A percentile compares a stretch with the other conserved stretches of the same genome.
Conservation (phyloP, 306 rosid genomes). For the Vachellia pachyceras region DNA sequence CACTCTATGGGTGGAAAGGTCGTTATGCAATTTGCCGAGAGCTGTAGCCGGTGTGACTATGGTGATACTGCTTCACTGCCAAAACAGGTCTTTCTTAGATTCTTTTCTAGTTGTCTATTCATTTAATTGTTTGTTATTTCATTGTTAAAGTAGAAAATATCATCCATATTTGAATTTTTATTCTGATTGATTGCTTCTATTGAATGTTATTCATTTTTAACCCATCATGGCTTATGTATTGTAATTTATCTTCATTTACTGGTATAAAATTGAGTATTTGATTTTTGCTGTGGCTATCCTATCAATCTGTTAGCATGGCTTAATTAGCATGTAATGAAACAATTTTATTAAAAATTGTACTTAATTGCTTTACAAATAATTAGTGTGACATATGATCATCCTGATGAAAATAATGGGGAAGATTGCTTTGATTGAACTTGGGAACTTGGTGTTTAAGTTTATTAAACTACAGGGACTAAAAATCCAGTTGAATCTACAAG, state of each 20-base stretch:
- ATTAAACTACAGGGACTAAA: background rate
- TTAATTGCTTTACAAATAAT: background rate
- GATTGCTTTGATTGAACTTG: background rate
- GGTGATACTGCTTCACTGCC: constrained; percentile 68
- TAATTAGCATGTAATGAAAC: background rate
- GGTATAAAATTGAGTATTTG: background rate
- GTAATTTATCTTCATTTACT: background rate
- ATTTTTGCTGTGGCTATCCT: background rate
- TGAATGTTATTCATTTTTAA: background rate
- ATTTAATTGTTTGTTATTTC: background rate
- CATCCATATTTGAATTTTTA: background rate
- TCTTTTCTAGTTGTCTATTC: background rate
- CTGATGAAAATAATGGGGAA: no score
- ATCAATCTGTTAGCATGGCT: background rate
- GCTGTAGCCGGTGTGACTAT: constrained; percentile 70
- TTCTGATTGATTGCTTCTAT: background rate
- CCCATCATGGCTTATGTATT: background rate
- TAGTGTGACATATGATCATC: background rate
- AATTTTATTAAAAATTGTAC: background rate
- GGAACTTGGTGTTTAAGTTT: background rate
- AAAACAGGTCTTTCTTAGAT: constrained; percentile 67
- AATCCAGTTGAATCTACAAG: background rate
- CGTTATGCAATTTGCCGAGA: constrained; percentile 68
- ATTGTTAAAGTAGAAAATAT: background rate
- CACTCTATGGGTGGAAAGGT: constrained; percentile 97